Evolutionary conservation across 1,284 basidiomycete species (phyloP), one percentile per base, ranked within the genome.

Genomic region (Heliocybe sulcata): DNA sequence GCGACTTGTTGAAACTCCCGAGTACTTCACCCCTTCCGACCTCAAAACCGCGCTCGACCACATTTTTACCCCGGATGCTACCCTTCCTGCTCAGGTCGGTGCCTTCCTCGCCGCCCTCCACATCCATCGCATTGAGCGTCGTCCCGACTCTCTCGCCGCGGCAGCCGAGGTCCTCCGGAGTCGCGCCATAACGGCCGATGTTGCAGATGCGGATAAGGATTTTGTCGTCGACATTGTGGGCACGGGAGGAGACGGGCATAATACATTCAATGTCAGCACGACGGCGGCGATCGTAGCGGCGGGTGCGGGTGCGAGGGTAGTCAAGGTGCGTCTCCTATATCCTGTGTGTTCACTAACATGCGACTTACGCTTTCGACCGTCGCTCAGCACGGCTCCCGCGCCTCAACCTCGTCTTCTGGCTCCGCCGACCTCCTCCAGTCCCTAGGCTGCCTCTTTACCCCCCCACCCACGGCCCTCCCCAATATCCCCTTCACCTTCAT

Each of bases 251-350:
- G 96, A 98, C 71, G 95, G 95, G 0, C 87, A 96, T 72, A 93
- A 98, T 65, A 90, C 96, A 0, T 99, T 96, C 79, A 98, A 99
- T 68, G 95, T 98, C 47, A 96, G 93, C 64, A 98, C 96, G 0
- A 91, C 94, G 0, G 96, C 96, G 1, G 94, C 85, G 2, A 83
- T 99, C 57, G 92, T 99, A 19, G 95, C 95, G 23, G 94, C 94
- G 19, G 96, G 96, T 14, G 92, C 94, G 0, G 96, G 96, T 14
- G 90, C 92, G 1, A 79, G 93, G 52, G 92, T 98, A 0, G 86
- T 94, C 70, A 98, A 98, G 79, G 93, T 94, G 65, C 45, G 45
- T 55, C 16, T 27, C 12, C 23, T 49, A 26, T 33, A 19, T 20
- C 33, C 19, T 45, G n/a, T n/a, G 42, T 53, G 10, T 23, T 47